These are phyloP conservation scores for Talaromyces sp. DNA, from an alignment of 2,329 filamentous ascomycete genomes.

Conservation along the genomic window DNA sequence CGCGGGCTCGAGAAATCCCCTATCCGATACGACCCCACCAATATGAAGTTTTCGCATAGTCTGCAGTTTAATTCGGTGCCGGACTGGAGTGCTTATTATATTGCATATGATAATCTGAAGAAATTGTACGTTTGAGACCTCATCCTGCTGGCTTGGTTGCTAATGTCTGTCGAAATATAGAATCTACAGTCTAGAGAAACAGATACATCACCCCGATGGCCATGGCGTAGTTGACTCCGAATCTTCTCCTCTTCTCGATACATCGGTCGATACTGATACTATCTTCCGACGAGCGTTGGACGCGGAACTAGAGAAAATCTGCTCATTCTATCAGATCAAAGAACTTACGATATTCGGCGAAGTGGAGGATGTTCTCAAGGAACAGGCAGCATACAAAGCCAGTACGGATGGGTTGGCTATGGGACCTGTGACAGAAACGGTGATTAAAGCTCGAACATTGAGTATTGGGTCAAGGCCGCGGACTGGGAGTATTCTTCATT, in stretches of 20 bases:
- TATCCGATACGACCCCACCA: conserved; percentile 53
- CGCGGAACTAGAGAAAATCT: conserved; percentile 89
- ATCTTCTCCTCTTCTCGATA: conserved; percentile 74
- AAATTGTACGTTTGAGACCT: conserved; percentile 70
- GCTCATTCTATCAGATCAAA: conserved; percentile 84
- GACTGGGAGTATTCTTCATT: conserved; percentile 54
- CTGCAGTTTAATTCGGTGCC: conserved; percentile 99
- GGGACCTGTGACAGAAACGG: conserved; percentile 43
- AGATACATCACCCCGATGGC: conserved; percentile 61
- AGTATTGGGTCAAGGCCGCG: conserved; percentile 45
- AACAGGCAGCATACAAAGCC: conserved; percentile 67
- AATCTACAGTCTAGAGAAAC: conserved; percentile 93
- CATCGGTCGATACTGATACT: conserved; percentile 68
- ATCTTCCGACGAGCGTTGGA: conserved; percentile 81
- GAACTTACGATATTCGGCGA: conserved; percentile 84
- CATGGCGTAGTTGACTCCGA: conserved; percentile 67
- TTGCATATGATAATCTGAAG: conserved; percentile 97
- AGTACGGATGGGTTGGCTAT: conserved; percentile 50
- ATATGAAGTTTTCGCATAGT: conserved; percentile 99
- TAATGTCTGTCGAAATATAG: conserved; percentile 45
- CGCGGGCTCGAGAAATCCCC: background rate
- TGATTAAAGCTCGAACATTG: conserved; percentile 43
- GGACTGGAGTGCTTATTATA: conserved; percentile 99
- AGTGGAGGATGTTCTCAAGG: conserved; percentile 70
- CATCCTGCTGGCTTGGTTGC: background rate